phyloP scores from a whole-genome alignment of 139 green algal genomes.

The Picochlorum sp. region DNA sequence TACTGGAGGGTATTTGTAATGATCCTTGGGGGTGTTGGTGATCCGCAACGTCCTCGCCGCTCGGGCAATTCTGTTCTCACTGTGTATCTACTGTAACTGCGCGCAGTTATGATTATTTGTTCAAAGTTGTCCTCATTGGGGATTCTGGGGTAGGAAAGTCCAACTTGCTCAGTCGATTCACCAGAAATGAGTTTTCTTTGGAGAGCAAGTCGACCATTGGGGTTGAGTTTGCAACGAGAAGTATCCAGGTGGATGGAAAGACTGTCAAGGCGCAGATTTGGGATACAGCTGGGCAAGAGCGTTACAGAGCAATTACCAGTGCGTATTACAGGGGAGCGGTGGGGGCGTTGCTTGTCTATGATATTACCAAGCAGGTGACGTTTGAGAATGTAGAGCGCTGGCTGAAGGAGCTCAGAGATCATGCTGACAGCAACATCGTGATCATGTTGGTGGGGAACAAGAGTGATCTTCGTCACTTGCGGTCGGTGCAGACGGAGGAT shows the following conservation, averaged over 20 bases:
- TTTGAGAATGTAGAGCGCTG: constrained; percentile 98
- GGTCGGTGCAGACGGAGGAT: constrained; percentile 86
- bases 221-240: constrained; percentile 97
- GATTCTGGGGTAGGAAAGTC: constrained; percentile 98
- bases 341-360: constrained; percentile 95
- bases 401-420: constrained; percentile 96
- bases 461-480: constrained; percentile 90
- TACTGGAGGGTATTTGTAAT: neutral
- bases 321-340: constrained; percentile 98
- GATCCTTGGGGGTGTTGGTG: neutral
- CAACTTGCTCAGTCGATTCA: constrained; percentile 96
- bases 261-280: constrained; percentile 99
- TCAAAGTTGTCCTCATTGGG: constrained; percentile 99
- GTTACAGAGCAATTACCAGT: constrained; percentile 97
- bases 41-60: too few relatives aligned
- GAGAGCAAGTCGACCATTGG: constrained; percentile 99
- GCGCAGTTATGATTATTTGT: constrained; percentile 97
- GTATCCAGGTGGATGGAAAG: constrained; percentile 98
- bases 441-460: constrained; percentile 99
- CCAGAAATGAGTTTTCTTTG: constrained; percentile 97
- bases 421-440: constrained; percentile 97
- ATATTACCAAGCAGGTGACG: constrained; percentile 97
- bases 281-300: constrained; percentile 96
- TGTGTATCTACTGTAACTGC: neutral
- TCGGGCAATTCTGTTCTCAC: neutral